These are phyloP conservation scores for Trichosporon ovoides DNA, from an alignment of 1,284 basidiomycete species.

Conservation along the genomic window DNA sequence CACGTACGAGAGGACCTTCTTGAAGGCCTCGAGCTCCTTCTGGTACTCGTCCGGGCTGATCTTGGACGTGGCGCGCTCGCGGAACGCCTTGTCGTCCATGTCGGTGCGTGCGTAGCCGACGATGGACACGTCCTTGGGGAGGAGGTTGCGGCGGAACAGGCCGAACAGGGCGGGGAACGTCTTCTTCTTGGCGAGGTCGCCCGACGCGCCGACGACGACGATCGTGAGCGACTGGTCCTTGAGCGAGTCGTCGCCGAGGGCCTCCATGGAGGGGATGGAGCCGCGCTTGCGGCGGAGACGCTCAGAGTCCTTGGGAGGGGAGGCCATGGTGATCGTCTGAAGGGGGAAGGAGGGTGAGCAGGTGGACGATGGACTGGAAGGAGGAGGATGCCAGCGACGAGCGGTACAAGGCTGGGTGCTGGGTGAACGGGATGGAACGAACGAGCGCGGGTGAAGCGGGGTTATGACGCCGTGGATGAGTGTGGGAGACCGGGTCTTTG, in stretches of 20 bases:
- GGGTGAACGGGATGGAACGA: background rate
- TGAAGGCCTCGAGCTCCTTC: constrained; percentile 72
- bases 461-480: constrained; percentile 2
- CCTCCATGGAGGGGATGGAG: constrained; percentile 77
- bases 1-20: constrained; percentile 70
- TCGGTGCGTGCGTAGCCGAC: constrained; percentile 90
- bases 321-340: background rate
- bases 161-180: constrained; percentile 91
- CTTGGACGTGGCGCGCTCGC: constrained; percentile 73
- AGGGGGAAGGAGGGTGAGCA: no score
- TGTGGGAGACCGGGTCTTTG: background rate
- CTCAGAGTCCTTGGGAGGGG: constrained; percentile 1
- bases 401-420: no score
- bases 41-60: constrained; percentile 56
- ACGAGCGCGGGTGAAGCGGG: background rate
- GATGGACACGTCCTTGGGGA: constrained; percentile 78
- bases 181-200: constrained; percentile 99
- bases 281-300: constrained; percentile 28
- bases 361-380: background rate
- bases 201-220: constrained; percentile 91
- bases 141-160: constrained; percentile 70
- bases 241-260: constrained; percentile 63
- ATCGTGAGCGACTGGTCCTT: constrained; percentile 70
- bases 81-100: constrained; percentile 68
- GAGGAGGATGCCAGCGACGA: background rate